phyloP scores from a whole-genome alignment of 371 early-diverging fungal genomes.

The Massospora cicadina region DNA sequence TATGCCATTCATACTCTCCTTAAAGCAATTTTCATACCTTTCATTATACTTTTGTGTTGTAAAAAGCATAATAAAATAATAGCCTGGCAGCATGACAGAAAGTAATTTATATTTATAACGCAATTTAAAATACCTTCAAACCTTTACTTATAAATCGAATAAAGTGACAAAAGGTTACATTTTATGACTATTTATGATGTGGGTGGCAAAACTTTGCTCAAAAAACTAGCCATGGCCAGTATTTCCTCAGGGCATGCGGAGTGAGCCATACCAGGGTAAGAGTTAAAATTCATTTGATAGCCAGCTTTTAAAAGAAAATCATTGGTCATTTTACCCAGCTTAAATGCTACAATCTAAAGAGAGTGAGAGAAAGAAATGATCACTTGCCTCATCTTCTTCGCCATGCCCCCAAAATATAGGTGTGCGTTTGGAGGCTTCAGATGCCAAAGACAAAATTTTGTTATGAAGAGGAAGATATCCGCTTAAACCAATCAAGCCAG shows the following conservation, averaged over 20 bases:
- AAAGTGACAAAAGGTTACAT: too few relatives aligned
- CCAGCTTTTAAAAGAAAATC: constrained; percentile 41
- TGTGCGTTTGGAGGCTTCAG: constrained; percentile 50
- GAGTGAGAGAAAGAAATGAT: not conserved
- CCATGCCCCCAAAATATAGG: constrained; percentile 86
- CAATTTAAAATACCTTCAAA: too few relatives aligned
- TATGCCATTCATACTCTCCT: too few relatives aligned
- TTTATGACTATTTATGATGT: too few relatives aligned
- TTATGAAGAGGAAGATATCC: constrained; percentile 60
- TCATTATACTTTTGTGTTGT: too few relatives aligned
- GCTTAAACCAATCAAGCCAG: constrained; percentile 36
- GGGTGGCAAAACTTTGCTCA: constrained; percentile 23
- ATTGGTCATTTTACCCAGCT: constrained; percentile 48
- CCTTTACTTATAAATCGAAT: too few relatives aligned
- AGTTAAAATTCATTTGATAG: constrained; percentile 50
- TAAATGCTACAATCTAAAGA: constrained; percentile 36
- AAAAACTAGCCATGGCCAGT: constrained; percentile 44
- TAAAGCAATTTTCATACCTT: too few relatives aligned
- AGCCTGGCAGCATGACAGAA: too few relatives aligned
- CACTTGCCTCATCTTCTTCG: constrained; percentile 40
- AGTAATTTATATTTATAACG: too few relatives aligned
- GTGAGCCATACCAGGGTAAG: constrained; percentile 67
- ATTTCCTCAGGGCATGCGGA: constrained; percentile 55
- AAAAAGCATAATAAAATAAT: too few relatives aligned
- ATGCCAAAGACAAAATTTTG: constrained; percentile 34